Conservation (phyloP, 345 rosid genomes). For the Conringia planisiliqua region DNA sequence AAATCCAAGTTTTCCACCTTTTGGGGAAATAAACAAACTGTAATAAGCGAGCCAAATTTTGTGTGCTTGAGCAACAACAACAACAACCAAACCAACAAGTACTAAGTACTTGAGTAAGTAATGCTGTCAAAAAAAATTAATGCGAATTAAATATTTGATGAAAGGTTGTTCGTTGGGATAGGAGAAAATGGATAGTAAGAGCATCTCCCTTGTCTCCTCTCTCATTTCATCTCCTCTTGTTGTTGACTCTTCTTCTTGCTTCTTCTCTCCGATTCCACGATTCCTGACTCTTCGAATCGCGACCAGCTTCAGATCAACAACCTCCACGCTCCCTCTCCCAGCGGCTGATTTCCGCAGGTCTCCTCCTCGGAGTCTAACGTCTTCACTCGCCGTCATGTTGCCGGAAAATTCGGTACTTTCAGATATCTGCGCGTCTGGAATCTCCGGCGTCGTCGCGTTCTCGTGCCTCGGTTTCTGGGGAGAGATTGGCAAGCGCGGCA, state of each 20-base stretch:
- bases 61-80: background rate
- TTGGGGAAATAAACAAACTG: background rate
- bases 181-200: background rate
- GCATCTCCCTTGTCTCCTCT: background rate
- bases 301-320: background rate
- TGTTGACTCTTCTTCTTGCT: constrained; percentile 2
- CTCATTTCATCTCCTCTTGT: background rate
- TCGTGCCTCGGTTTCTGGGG: constrained; percentile 52
- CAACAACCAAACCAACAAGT: background rate
- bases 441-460: constrained; percentile 43
- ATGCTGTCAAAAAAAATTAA: background rate
- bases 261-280: background rate
- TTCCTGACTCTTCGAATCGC: constrained; percentile 1
- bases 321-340: background rate
- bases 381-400: constrained; percentile 35
- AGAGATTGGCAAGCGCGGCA: constrained; percentile 58
- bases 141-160: background rate
- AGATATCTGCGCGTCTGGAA: constrained; percentile 49
- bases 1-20: background rate
- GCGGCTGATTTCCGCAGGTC: background rate
- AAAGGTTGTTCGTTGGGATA: background rate
- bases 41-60: background rate
- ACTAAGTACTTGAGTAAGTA: too few relatives aligned
- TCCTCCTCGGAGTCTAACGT: constrained; percentile 3
- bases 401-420: constrained; percentile 49